These are phyloP conservation scores for Fusarium sp. DNA, from an alignment of 2,329 filamentous ascomycete species.

Conservation along the genomic window DNA sequence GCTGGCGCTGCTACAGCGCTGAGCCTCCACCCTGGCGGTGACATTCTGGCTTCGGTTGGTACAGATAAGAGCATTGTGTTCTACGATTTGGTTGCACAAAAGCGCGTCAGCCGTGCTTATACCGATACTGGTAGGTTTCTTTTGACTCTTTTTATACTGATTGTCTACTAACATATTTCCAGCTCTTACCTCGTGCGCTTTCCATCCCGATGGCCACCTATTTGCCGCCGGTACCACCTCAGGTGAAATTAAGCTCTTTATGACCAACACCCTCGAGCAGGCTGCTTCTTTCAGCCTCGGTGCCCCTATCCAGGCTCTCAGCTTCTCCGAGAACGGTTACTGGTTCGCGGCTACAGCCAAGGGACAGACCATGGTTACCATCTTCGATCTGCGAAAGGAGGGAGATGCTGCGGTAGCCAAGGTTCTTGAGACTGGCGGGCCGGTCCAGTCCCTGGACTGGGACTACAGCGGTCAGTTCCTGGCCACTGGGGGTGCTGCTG, in stretches of 20 bases:
- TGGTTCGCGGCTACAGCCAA: slow-evolving; percentile 91
- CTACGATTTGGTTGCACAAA: slow-evolving; percentile 81
- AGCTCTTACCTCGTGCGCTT: slow-evolving; percentile 84
- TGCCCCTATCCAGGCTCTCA: slow-evolving; percentile 80
- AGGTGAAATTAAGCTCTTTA: slow-evolving; percentile 89
- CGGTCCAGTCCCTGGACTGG: slow-evolving; percentile 85
- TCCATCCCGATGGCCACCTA: slow-evolving; percentile 97
- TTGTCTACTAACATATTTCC: slow-evolving; percentile 28
- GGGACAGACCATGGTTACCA: slow-evolving; percentile 82
- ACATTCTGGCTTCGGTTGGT: slow-evolving; percentile 88
- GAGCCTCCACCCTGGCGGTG: slow-evolving; percentile 85
- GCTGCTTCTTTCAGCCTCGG: slow-evolving; percentile 81
- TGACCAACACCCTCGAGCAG: slow-evolving; percentile 83
- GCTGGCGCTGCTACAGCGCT: slow-evolving; percentile 85
- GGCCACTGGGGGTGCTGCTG: slow-evolving; percentile 83
- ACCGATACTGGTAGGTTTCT: slow-evolving; percentile 80
- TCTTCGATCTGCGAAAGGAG: slow-evolving; percentile 95
- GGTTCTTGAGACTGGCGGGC: slow-evolving; percentile 86
- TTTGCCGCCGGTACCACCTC: slow-evolving; percentile 86
- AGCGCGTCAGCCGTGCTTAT: slow-evolving; percentile 83
- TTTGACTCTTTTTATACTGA: not conserved
- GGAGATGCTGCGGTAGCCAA: slow-evolving; percentile 86
- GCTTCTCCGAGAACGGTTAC: slow-evolving; percentile 96
- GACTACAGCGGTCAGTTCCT: slow-evolving; percentile 97
- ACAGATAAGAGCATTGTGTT: slow-evolving; percentile 93